Conservation (phyloP, 176 grass and related monocot genomes). For the Thalia dealbata region DNA sequence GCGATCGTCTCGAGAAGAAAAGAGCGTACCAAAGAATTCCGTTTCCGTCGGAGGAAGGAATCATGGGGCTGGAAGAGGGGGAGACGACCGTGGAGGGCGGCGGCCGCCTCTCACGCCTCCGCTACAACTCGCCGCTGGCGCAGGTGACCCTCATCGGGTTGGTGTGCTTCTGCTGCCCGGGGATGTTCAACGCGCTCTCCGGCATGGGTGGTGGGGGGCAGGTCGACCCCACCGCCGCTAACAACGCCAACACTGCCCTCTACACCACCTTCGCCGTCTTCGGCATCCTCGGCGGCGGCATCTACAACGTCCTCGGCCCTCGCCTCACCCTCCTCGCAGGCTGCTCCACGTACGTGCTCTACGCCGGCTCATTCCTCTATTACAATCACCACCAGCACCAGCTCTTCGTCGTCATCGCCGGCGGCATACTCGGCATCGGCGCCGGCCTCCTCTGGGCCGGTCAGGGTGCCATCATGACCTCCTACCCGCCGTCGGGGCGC, state of each 20-base stretch:
- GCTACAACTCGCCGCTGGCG: slow-evolving; percentile 68
- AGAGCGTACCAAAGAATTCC: too few relatives aligned
- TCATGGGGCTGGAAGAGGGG: slow-evolving; percentile 16
- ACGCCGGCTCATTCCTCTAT: slow-evolving; percentile 80
- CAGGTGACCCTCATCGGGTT: slow-evolving; percentile 70
- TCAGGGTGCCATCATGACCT: slow-evolving; percentile 88
- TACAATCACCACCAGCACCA: slow-evolving; percentile 62
- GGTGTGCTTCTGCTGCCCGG: slow-evolving; percentile 96
- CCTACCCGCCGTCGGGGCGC: slow-evolving; percentile 52
- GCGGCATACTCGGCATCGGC: slow-evolving; percentile 61
- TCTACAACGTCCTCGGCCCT: slow-evolving; percentile 79
- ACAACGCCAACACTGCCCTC: slow-evolving; percentile 95
- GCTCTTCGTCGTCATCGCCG: slow-evolving; percentile 48
- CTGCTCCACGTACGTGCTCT: slow-evolving; percentile 69
- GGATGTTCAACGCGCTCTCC: slow-evolving; percentile 98
- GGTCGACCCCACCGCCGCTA: slow-evolving; percentile 45
- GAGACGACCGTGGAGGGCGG: too few relatives aligned
- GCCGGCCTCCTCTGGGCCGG: slow-evolving; percentile 81
- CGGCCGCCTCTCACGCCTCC: slow-evolving; percentile 10
- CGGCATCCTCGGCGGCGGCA: slow-evolving; percentile 65
- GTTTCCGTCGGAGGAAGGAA: neutral
- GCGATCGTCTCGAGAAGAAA: too few relatives aligned
- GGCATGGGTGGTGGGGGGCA: slow-evolving; percentile 85
- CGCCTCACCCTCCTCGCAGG: slow-evolving; percentile 53
- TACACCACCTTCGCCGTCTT: slow-evolving; percentile 80